phyloP scores from a whole-genome alignment of 2,329 filamentous ascomycete species.

The Stachybotrys chartarum region DNA sequence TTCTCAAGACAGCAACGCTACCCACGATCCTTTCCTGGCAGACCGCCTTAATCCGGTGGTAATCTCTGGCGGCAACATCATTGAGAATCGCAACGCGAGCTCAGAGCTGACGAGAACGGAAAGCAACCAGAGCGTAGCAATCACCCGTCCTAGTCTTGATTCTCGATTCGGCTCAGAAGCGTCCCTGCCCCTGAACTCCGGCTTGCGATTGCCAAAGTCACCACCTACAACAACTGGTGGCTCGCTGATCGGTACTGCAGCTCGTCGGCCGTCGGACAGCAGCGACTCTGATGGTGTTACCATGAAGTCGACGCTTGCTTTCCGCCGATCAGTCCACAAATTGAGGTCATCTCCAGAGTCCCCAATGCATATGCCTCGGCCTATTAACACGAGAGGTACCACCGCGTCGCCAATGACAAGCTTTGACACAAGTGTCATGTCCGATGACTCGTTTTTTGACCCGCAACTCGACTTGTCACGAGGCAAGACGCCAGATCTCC shows the following conservation, averaged over 20 bases:
- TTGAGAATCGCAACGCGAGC: constrained; percentile 52
- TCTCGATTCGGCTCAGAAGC: constrained; percentile 32
- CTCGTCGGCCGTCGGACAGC: constrained; percentile 44
- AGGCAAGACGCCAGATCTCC: constrained; percentile 17
- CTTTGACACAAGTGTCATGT: constrained; percentile 48
- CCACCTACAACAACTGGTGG: constrained; percentile 44
- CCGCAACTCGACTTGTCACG: constrained; percentile 27
- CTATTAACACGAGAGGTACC: constrained; percentile 38
- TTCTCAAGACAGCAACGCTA: constrained; percentile 45
- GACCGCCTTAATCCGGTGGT: constrained; percentile 60
- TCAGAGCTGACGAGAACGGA: constrained; percentile 40
- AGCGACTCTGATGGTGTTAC: constrained; percentile 44
- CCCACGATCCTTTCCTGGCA: constrained; percentile 49
- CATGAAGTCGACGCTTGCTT: constrained; percentile 45
- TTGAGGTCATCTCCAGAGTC: constrained; percentile 35
- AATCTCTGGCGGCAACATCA: constrained; percentile 55
- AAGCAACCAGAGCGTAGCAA: constrained; percentile 39
- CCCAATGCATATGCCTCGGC: constrained; percentile 41
- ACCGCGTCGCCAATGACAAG: constrained; percentile 46
- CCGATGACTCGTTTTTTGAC: constrained; percentile 46
- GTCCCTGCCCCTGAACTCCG: constrained; percentile 32
- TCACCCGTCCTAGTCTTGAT: constrained; percentile 33
- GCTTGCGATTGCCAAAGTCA: constrained; percentile 39
- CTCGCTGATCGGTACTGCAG: constrained; percentile 10
- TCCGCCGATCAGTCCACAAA: constrained; percentile 47